Conservation (phyloP, 2,329 filamentous ascomycete species). For the Aureobasidium leucospermi region DNA sequence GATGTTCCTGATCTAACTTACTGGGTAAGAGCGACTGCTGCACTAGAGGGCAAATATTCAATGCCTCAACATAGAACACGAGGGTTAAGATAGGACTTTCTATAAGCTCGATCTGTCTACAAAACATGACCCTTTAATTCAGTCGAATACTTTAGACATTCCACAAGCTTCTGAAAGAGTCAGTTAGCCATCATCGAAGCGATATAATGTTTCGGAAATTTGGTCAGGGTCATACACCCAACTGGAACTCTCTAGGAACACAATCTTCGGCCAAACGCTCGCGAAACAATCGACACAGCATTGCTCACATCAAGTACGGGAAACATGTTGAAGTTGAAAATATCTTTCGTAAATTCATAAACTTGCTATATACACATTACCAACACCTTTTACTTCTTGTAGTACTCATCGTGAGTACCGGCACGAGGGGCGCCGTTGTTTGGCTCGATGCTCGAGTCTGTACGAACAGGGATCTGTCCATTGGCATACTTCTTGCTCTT, state of each 20-base stretch:
- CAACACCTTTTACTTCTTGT: conserved; percentile 5
- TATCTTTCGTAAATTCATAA: background rate
- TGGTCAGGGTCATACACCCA: background rate
- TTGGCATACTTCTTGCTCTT: conserved; percentile 43
- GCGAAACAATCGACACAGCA: background rate
- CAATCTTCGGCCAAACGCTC: background rate
- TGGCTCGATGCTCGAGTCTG: conserved; percentile 22
- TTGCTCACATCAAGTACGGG: background rate
- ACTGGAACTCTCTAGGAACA: background rate
- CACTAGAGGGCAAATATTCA: too few species aligned
- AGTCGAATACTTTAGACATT: too few species aligned
- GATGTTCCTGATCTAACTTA: too few species aligned
- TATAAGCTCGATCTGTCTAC: too few species aligned
- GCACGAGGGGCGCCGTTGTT: conserved; percentile 44
- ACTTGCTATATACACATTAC: background rate
- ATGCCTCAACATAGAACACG: too few species aligned
- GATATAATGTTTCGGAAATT: too few species aligned
- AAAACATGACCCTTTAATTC: too few species aligned
- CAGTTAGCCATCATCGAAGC: too few species aligned
- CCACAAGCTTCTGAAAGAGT: too few species aligned
- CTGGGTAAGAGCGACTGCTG: too few species aligned
- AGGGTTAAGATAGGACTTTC: too few species aligned
- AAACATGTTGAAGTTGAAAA: background rate
- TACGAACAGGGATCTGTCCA: conserved; percentile 32
- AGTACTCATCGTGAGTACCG: conserved; percentile 33